These are phyloP conservation scores for Pichia norvegensis DNA, from an alignment of 1,139 yeast species.

Conservation along the genomic window DNA sequence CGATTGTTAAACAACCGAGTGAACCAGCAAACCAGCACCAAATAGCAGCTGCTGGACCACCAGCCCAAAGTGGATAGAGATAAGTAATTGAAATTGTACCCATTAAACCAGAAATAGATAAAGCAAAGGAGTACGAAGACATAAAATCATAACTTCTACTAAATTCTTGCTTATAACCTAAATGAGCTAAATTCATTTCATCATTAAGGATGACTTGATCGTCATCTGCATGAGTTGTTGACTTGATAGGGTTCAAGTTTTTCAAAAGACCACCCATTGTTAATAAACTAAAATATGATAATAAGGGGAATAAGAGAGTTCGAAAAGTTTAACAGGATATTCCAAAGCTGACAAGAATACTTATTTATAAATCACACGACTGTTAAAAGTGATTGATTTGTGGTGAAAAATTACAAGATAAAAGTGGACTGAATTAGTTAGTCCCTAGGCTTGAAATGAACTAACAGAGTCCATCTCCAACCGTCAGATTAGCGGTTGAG, in stretches of 20 bases:
- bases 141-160: constrained; percentile 25
- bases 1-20: constrained; percentile 48
- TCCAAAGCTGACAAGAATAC: too few species aligned
- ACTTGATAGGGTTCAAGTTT: constrained; percentile 4
- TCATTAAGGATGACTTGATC: constrained; percentile 17
- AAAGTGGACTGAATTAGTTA: too few species aligned
- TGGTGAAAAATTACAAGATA: neutral
- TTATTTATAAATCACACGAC: too few species aligned
- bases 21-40: constrained; percentile 70
- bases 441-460: too few species aligned
- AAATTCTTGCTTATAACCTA: constrained; percentile 29
- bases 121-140: constrained; percentile 27
- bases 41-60: constrained; percentile 50
- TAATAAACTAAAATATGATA: neutral
- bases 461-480: too few species aligned
- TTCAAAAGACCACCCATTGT: constrained; percentile 16
- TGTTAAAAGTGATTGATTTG: neutral
- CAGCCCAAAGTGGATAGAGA: constrained; percentile 34
- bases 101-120: constrained; percentile 31
- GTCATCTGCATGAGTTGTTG: neutral
- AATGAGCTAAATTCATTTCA: constrained; percentile 25
- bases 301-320: neutral
- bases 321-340: too few species aligned
- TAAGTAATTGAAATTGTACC: constrained; percentile 30
- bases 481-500: too few species aligned